Conservation (phyloP, 1,284 basidiomycete species). For the Pseudomicrostroma phylloplanum region DNA sequence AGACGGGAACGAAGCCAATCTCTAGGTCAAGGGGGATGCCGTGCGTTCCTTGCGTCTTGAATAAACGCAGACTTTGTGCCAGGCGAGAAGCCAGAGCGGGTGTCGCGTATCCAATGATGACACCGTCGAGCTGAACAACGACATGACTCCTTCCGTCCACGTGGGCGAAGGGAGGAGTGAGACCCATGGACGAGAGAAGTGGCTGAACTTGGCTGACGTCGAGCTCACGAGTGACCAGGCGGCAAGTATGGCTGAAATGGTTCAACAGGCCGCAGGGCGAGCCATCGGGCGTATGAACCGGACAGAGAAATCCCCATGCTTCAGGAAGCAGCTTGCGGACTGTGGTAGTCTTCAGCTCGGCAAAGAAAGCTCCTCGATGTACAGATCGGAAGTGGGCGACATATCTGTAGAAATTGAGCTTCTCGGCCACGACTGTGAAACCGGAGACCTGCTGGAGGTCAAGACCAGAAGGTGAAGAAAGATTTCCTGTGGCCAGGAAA, state of each 20-base stretch:
- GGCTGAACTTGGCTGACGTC: slow-evolving; percentile 71
- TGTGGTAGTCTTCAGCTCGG: slow-evolving; percentile 95
- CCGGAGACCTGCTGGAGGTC: slow-evolving; percentile 95
- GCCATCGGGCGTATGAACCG: slow-evolving; percentile 97
- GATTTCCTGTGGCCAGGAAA: slow-evolving; percentile 95
- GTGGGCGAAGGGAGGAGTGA: slow-evolving; percentile 77
- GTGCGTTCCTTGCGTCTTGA: slow-evolving; percentile 85
- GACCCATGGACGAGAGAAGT: slow-evolving; percentile 80
- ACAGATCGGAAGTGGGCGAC: slow-evolving; percentile 98
- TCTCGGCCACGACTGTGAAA: slow-evolving; percentile 97
- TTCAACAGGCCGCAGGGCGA: slow-evolving; percentile 96
- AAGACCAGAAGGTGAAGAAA: slow-evolving; percentile 87
- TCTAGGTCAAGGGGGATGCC: slow-evolving; percentile 84
- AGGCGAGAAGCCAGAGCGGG: slow-evolving; percentile 70
- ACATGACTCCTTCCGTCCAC: slow-evolving; percentile 76
- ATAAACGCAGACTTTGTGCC: slow-evolving; percentile 75
- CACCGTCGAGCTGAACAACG: slow-evolving; percentile 87
- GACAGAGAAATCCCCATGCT: slow-evolving; percentile 98
- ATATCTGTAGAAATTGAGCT: slow-evolving; percentile 97
- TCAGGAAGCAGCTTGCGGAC: slow-evolving; percentile 96
- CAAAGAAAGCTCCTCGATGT: slow-evolving; percentile 98
- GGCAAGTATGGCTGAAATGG: slow-evolving; percentile 89
- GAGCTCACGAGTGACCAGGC: slow-evolving; percentile 75
- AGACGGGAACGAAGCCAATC: slow-evolving; percentile 83
- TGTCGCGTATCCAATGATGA: slow-evolving; percentile 89